These are phyloP conservation scores for Corynascus novoguineensis DNA, from an alignment of 495 filamentous ascomycete species.

Conservation along the genomic window DNA sequence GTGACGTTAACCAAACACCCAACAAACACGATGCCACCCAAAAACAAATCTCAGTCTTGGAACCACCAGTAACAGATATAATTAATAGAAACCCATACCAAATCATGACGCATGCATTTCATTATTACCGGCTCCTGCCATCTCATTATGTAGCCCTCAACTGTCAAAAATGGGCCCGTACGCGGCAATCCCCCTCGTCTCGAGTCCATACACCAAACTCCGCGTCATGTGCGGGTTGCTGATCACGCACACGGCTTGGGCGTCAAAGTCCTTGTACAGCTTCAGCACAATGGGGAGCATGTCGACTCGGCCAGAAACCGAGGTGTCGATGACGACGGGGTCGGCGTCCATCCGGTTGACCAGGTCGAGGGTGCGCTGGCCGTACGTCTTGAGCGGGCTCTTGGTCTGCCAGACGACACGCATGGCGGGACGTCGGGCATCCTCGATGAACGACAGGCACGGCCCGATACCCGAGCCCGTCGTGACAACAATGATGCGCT, in stretches of 20 bases:
- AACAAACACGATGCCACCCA: too few species aligned
- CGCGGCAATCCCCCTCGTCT: constrained; percentile 60
- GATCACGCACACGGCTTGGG: constrained; percentile 68
- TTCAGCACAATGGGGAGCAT: constrained; percentile 49
- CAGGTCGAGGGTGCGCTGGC: constrained; percentile 36
- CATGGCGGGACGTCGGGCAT: constrained; percentile 25
- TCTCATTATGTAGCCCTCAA: too few species aligned
- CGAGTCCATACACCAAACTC: constrained; percentile 54
- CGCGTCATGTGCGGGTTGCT: constrained; percentile 62
- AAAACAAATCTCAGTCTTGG: too few species aligned
- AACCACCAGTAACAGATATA: too few species aligned
- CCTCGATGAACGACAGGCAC: constrained; percentile 40
- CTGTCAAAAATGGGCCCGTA: constrained; percentile 78
- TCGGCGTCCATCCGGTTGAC: constrained; percentile 35
- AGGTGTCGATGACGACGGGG: constrained; percentile 44
- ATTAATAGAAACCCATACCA: background rate
- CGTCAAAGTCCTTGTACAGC: constrained; percentile 51
- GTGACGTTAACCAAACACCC: too few species aligned
- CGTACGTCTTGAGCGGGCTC: constrained; percentile 41
- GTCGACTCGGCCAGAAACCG: constrained; percentile 32
- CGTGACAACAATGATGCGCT: constrained; percentile 56
- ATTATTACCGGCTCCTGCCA: background rate
- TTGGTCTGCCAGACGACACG: constrained; percentile 46
- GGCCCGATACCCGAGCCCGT: constrained; percentile 70
- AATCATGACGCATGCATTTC: background rate